Conservation (phyloP, 306 rosid species). For the Cucurbita ficifolia region DNA sequence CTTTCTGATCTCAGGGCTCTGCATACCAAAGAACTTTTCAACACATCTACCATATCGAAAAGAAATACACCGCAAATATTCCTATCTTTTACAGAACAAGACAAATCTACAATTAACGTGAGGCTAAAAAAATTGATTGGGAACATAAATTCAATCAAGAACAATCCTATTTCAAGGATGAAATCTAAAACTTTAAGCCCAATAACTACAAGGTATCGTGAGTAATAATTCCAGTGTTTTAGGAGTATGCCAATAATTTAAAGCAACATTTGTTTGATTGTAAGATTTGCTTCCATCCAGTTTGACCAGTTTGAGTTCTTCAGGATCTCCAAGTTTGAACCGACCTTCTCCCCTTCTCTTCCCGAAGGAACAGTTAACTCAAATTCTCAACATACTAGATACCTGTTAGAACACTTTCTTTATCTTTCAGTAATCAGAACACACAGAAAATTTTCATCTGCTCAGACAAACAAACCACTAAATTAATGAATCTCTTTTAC, state of each 20-base stretch:
- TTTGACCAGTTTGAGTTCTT: background rate
- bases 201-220: background rate
- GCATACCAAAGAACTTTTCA: constrained; percentile 4
- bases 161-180: background rate
- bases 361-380: background rate
- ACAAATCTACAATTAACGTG: background rate
- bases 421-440: background rate
- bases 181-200: background rate
- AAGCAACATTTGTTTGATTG: background rate
- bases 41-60: background rate
- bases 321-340: background rate
- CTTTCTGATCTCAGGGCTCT: constrained; percentile 56
- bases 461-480: background rate
- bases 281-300: background rate
- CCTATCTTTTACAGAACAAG: background rate
- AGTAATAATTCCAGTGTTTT: background rate
- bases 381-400: background rate
- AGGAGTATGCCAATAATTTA: background rate
- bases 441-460: background rate
- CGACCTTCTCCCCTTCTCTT: background rate
- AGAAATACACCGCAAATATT: background rate
- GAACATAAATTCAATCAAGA: background rate
- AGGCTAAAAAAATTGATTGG: background rate
- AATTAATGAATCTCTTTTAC: background rate
- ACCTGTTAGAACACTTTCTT: background rate